phyloP scores from a whole-genome alignment of 192 early-diverging fungal species.

The Geranomyces variabilis region DNA sequence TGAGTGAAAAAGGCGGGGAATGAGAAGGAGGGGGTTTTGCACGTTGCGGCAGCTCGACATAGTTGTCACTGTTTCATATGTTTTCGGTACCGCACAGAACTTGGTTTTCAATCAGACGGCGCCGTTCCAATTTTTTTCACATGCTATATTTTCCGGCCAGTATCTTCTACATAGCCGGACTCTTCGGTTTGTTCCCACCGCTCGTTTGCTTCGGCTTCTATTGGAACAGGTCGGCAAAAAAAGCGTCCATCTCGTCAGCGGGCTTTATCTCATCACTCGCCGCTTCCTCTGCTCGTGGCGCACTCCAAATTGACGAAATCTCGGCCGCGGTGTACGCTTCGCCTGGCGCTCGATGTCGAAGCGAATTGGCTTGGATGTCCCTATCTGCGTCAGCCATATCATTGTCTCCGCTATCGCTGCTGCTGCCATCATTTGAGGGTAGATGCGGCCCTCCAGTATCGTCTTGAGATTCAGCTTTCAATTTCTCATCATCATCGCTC shows the following conservation, averaged over 20 bases:
- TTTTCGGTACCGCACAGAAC: too few relatives aligned
- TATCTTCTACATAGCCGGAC: too few relatives aligned
- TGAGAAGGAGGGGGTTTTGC: too few relatives aligned
- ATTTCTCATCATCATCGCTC: background rate
- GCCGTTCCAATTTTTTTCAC: background rate
- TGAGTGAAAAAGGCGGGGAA: too few relatives aligned
- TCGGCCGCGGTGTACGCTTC: constrained; percentile 30
- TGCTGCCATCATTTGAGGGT: too few relatives aligned
- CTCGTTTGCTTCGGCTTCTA: too few relatives aligned
- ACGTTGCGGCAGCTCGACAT: too few relatives aligned
- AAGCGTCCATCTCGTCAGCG: constrained; percentile 69
- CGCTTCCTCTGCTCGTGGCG: constrained; percentile 34
- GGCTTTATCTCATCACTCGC: constrained; percentile 11
- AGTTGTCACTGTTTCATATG: too few relatives aligned
- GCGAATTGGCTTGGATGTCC: constrained; percentile 31
- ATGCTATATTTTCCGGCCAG: too few relatives aligned
- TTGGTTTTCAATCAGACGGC: too few relatives aligned
- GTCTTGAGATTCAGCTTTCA: background rate
- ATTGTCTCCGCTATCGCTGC: background rate
- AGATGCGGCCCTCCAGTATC: background rate
- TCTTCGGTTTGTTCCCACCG: too few relatives aligned
- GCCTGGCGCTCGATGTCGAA: background rate
- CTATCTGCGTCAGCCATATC: constrained; percentile 2
- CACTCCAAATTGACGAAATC: constrained; percentile 40
- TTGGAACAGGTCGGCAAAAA: constrained; percentile 62